These are phyloP conservation scores for Xenoacremonium recifei DNA, from an alignment of 2,329 filamentous ascomycete genomes.

Conservation along the genomic window DNA sequence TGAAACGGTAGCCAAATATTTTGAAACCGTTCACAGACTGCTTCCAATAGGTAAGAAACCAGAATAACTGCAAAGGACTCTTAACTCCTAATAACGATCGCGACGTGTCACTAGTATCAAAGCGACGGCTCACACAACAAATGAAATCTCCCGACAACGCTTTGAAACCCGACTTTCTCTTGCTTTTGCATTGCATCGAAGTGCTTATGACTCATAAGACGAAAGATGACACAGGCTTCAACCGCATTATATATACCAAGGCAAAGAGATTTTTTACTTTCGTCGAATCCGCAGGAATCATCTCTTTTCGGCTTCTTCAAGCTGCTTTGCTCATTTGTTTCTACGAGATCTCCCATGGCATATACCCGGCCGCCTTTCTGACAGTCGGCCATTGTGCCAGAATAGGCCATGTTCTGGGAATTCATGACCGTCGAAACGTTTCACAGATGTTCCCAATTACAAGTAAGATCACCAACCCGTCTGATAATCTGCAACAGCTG, in stretches of 20 bases:
- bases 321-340: conserved; percentile 1
- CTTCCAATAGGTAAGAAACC: conserved; percentile 6
- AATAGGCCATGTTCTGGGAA: conserved; percentile 7
- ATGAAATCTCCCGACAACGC: conserved; percentile 2
- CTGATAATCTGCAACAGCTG: not conserved
- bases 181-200: conserved; percentile 7
- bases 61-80: too few species aligned
- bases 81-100: not conserved
- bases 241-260: too few species aligned
- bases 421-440: conserved; percentile 5
- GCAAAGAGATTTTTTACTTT: conserved; percentile 2
- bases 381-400: conserved; percentile 5
- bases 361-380: conserved; percentile 7
- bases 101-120: conserved; percentile 8
- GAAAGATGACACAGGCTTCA: conserved; percentile 1
- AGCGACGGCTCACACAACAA: conserved; percentile 5
- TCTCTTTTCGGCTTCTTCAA: conserved; percentile 5
- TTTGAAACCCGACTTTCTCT: conserved; percentile 1
- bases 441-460: conserved; percentile 5
- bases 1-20: conserved; percentile 1
- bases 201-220: not conserved
- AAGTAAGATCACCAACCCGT: not conserved
- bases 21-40: not conserved
- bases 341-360: conserved; percentile 5
- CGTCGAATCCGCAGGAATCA: conserved; percentile 2